phyloP scores from a whole-genome alignment of 2,329 filamentous ascomycete species.

The Ophiocordyceps camponoti-floridani region DNA sequence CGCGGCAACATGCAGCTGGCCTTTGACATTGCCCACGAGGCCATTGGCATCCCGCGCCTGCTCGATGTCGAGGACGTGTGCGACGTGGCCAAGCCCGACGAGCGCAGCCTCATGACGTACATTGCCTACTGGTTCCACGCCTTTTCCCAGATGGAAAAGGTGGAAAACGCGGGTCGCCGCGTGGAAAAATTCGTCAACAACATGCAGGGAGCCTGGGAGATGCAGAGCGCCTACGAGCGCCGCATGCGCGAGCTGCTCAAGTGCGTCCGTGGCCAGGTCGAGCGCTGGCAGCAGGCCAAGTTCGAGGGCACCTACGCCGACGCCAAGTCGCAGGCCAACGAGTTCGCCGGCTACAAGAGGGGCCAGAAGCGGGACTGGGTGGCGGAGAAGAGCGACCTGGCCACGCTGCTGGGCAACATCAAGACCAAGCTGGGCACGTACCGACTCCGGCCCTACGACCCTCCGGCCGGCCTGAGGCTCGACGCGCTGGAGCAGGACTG shows the following conservation, averaged over 20 bases:
- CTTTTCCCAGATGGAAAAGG: conserved; percentile 96
- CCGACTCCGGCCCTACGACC: conserved; percentile 75
- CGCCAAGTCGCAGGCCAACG: conserved; percentile 67
- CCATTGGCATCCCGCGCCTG: conserved; percentile 91
- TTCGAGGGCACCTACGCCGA: conserved; percentile 89
- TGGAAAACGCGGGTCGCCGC: conserved; percentile 87
- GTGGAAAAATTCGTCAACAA: conserved; percentile 98
- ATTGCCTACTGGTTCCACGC: conserved; percentile 99
- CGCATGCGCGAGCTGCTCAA: conserved; percentile 71
- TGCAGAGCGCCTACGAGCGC: conserved; percentile 91
- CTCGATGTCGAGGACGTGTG: conserved; percentile 97
- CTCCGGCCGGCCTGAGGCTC: conserved; percentile 64
- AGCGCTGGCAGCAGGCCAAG: conserved; percentile 58
- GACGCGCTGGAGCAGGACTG: conserved; percentile 73
- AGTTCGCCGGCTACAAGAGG: conserved; percentile 80
- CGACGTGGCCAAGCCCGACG: conserved; percentile 89
- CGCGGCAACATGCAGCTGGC: conserved; percentile 94
- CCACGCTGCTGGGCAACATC: conserved; percentile 88
- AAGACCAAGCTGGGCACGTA: conserved; percentile 98
- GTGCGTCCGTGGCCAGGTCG: conserved; percentile 54
- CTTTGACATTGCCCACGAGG: conserved; percentile 87
- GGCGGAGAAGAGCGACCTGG: conserved; percentile 89
- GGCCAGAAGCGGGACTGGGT: conserved; percentile 91
- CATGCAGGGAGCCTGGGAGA: conserved; percentile 99
- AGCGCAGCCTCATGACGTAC: conserved; percentile 96